Evolutionary conservation across 2,329 filamentous ascomycete species (phyloP).

Genomic region (Paracoccidioides lutzii): DNA sequence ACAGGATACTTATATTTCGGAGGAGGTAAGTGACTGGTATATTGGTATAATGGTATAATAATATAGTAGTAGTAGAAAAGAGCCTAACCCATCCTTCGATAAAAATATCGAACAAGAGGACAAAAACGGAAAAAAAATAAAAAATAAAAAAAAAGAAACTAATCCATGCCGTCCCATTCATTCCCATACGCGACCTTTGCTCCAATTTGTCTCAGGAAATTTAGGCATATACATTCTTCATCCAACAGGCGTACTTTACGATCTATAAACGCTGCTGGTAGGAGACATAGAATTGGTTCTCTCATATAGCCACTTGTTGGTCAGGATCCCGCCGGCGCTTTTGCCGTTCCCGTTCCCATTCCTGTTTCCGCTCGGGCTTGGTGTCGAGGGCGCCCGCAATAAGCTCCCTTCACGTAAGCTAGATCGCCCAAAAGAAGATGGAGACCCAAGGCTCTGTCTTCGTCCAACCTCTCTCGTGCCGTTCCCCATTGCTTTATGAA

Average conservation of each 20-base stretch:
- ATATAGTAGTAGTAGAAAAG: neutral
- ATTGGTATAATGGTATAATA: neutral
- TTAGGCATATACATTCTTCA: neutral
- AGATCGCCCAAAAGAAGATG: constrained; percentile 41
- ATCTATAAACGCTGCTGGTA: constrained; percentile 22
- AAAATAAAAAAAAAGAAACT: neutral
- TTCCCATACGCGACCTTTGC: neutral
- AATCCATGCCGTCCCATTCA: neutral
- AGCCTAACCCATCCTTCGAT: neutral
- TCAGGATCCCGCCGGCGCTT: constrained; percentile 62
- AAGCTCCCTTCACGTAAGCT: constrained; percentile 31
- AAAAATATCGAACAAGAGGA: neutral
- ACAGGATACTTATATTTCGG: neutral
- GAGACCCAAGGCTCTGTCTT: constrained; percentile 51
- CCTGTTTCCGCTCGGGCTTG: constrained; percentile 49
- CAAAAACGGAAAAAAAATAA: neutral
- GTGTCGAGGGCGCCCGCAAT: constrained; percentile 51
- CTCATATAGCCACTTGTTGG: constrained; percentile 93
- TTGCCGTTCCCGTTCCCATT: constrained; percentile 42
- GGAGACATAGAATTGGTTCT: constrained; percentile 42
- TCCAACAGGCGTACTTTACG: neutral
- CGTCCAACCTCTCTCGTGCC: constrained; percentile 30
- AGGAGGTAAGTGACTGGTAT: neutral
- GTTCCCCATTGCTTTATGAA: constrained; percentile 52
- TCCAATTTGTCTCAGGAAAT: neutral